These are phyloP conservation scores for Fusarium oligoseptatum DNA, from an alignment of 2,329 filamentous ascomycete species.

Conservation along the genomic window DNA sequence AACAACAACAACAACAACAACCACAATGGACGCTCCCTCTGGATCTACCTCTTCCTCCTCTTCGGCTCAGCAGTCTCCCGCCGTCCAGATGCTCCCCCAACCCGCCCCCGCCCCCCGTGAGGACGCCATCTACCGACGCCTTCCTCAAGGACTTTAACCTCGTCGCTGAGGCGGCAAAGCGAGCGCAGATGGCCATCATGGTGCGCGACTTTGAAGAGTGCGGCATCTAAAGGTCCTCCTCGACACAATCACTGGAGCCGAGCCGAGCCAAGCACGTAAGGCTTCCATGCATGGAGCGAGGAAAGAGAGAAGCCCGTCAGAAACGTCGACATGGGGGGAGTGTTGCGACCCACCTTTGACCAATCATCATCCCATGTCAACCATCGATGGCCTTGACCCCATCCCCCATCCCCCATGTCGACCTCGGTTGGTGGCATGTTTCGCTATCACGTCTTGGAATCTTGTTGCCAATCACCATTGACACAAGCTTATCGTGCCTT, in stretches of 20 bases:
- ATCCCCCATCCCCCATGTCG: neutral
- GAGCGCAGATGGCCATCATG: slow-evolving; percentile 90
- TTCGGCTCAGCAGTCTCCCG: slow-evolving; percentile 47
- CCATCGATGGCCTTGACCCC: neutral
- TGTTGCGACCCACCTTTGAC: neutral
- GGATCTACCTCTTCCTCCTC: slow-evolving; percentile 45
- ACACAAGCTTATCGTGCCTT: neutral
- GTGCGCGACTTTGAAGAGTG: slow-evolving; percentile 87
- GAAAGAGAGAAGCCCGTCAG: neutral
- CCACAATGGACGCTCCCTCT: slow-evolving; percentile 53
- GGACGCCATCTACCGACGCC: slow-evolving; percentile 61
- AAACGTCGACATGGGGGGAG: neutral
- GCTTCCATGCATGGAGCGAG: neutral
- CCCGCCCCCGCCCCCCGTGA: slow-evolving; percentile 48
- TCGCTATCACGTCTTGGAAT: neutral
- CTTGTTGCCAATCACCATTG: neutral
- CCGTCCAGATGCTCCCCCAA: slow-evolving; percentile 21
- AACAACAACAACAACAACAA: slow-evolving; percentile 9
- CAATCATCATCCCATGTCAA: neutral
- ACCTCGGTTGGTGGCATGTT: neutral
- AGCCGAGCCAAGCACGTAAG: neutral
- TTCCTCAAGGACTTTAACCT: slow-evolving; percentile 87
- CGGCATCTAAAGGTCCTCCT: slow-evolving; percentile 60
- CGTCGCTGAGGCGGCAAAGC: slow-evolving; percentile 91
- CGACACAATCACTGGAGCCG: neutral